These are phyloP conservation scores for Lipomyces sp. DNA, from an alignment of 805 yeast species.

Conservation along the genomic window DNA sequence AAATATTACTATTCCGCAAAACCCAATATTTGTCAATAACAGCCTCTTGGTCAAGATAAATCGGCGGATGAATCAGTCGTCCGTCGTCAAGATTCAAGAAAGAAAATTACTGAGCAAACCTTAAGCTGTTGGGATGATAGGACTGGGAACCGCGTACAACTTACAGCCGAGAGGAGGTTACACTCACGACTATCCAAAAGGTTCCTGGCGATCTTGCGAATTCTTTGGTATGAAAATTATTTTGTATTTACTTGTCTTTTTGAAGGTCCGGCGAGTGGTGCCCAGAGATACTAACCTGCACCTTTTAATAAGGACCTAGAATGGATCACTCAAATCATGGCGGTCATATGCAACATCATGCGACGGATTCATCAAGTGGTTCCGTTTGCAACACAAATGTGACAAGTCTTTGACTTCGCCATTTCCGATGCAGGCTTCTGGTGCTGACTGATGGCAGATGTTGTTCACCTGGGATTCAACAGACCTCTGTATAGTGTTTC, in stretches of 20 bases:
- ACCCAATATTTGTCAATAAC: not conserved
- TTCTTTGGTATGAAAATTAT: too few species aligned
- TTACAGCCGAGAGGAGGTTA: not conserved
- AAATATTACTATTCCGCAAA: too few species aligned
- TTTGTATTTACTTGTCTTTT: too few species aligned
- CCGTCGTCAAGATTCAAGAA: not conserved
- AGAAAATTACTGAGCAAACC: too few species aligned
- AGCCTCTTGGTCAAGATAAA: not conserved
- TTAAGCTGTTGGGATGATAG: too few species aligned
- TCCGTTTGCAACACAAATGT: slow-evolving; percentile 17
- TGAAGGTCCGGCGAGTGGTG: too few species aligned
- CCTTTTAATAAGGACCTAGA: too few species aligned
- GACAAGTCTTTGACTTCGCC: not conserved
- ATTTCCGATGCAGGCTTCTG: not conserved
- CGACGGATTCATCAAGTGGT: not conserved
- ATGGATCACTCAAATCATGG: slow-evolving; percentile 1
- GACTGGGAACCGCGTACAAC: not conserved
- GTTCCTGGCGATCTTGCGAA: too few species aligned
- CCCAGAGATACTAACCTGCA: too few species aligned
- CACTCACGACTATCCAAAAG: not conserved
- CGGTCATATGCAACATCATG: not conserved
- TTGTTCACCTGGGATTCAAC: slow-evolving; percentile 74
- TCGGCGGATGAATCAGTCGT: not conserved
- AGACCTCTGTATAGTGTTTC: slow-evolving; percentile 67
- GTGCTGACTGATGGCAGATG: slow-evolving; percentile 43